Evolutionary conservation across 1,284 basidiomycete species (phyloP), one percentile per base, ranked within the genome.

Genomic region (Tremellales sp.): DNA sequence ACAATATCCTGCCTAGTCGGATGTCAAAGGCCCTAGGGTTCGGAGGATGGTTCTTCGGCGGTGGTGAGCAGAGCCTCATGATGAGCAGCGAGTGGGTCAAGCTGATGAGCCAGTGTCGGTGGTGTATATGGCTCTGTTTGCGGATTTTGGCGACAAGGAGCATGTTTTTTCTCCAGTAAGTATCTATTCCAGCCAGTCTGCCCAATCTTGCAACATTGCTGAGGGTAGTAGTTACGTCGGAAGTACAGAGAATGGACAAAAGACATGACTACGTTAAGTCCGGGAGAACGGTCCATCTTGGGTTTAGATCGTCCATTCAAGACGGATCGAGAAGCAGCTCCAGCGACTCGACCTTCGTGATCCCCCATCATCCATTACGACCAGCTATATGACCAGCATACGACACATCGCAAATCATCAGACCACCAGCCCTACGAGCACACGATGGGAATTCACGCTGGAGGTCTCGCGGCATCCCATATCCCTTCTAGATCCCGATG

Each of bases 141-240:
- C 65, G 35, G 67, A 73, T 52, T 73, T 68, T 49, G 71, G 71
- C 5, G 43, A 57, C 10, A 55, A 54, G 42, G 71, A 73, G 51
- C 71, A 73, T 44, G 71, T 73, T 35, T 73, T 73, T 46, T 65
- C 62, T 46, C 68, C 68, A n/a, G 71, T 73, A 50, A 59, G 70
- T 56, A 11, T 11, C 11, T 39, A 10, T 13, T 21, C 36, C 29
- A n/a, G 8, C 8, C 29, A n/a, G 35, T 40, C 21, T 23, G 7
- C 29, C 26, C 25, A 23, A 10, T 21, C 17, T 26, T 10, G 11
- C 19, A 23, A 40, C 26, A 40, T 3, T 10, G 8, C 26, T n/a
- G 35, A 42, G 17, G 22, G 4, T 40, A 11, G 7, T 53, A 69
- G 67, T 29, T 67, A 15, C 64, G 67, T 39, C 54, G 65, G 23